Conservation (phyloP, 306 rosid species). For the Vicia faba region DNA sequence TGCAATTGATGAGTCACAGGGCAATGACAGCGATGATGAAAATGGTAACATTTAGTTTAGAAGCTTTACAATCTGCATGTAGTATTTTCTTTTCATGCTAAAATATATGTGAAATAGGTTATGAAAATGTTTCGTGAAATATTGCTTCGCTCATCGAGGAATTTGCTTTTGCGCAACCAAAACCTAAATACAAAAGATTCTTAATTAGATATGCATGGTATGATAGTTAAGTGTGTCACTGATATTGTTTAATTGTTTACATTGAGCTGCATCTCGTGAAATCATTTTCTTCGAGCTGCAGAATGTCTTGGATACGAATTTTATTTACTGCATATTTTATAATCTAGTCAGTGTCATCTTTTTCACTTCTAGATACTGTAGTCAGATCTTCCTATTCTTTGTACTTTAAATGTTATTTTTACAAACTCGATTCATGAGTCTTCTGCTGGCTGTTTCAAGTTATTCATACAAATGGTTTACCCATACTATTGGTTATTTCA, state of each 20-base stretch:
- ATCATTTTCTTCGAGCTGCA: neutral
- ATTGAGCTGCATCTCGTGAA: neutral
- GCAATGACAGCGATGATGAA: constrained; percentile 48
- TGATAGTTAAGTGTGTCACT: constrained; percentile 25
- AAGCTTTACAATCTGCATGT: constrained; percentile 24
- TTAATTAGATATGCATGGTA: constrained; percentile 5
- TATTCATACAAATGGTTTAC: neutral
- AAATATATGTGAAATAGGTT: constrained; percentile 17
- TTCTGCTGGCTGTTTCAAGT: constrained; percentile 12
- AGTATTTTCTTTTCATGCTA: constrained; percentile 7
- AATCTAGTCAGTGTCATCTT: neutral
- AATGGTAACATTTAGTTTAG: constrained; percentile 44
- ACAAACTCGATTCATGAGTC: neutral
- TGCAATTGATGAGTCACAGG: constrained; percentile 31
- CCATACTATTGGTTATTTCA: neutral
- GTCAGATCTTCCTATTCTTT: constrained; percentile 13
- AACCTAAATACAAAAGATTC: constrained; percentile 12
- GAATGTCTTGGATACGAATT: neutral
- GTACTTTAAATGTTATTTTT: neutral
- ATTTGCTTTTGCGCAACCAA: constrained; percentile 7
- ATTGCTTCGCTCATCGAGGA: constrained; percentile 12
- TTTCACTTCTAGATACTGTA: constrained; percentile 16
- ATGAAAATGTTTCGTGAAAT: constrained; percentile 6
- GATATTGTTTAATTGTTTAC: neutral
- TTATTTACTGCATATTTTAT: constrained; percentile 16